Percentiles rank a stretch among this genome's conserved stretches.
phyloP scores from a whole-genome alignment of 306 rosid genomes.

The Corylus heterophylla region DNA sequence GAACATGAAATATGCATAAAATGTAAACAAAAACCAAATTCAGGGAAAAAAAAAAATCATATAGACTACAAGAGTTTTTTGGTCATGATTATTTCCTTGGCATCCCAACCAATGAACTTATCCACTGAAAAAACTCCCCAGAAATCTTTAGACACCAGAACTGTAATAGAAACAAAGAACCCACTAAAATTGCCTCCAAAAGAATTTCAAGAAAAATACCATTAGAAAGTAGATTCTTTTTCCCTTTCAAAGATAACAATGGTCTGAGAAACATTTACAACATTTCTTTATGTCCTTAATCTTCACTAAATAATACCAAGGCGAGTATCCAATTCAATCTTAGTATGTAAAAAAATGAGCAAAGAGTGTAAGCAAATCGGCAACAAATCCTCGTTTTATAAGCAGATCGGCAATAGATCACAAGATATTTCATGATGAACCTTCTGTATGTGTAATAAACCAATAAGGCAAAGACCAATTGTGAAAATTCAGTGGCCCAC shows the following conservation, averaged over 20 bases:
- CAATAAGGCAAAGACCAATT: not conserved
- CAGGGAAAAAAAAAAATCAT: not conserved
- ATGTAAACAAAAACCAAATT: not conserved
- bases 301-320: not conserved
- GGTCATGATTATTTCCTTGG: too few relatives aligned
- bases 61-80: not conserved
- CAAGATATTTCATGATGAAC: not conserved
- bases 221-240: not conserved
- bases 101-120: not conserved
- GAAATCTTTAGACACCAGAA: not conserved
- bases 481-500: not conserved
- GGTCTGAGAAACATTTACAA: not conserved
- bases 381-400: not conserved
- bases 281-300: not conserved
- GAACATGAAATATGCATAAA: not conserved
- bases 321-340: not conserved
- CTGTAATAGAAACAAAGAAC: constrained; percentile 1
- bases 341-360: not conserved
- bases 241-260: not conserved
- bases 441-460: not conserved
- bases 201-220: not conserved
- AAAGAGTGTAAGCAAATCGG: not conserved
- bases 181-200: not conserved
- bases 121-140: not conserved
- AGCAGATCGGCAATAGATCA: not conserved